These are phyloP conservation scores for Aspergillus panamensis DNA, from an alignment of 495 filamentous ascomycete species.

Conservation along the genomic window DNA sequence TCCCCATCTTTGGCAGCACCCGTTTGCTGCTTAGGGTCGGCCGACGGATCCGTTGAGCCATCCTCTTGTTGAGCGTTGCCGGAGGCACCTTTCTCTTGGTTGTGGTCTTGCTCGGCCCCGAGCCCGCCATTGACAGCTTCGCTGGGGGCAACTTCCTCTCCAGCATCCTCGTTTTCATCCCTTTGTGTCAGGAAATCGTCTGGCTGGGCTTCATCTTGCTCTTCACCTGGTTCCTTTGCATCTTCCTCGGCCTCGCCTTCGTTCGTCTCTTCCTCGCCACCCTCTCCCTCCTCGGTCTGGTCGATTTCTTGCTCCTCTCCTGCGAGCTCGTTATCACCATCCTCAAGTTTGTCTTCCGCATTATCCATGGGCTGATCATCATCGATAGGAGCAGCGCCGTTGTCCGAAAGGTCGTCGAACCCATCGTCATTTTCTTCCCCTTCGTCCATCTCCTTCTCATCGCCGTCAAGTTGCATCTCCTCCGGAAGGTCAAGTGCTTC, in stretches of 20 bases:
- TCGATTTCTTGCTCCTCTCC: conserved; percentile 38
- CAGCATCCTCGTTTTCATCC: conserved; percentile 42
- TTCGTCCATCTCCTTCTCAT: conserved; percentile 56
- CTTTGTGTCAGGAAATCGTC: conserved; percentile 43
- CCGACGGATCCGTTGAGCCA: conserved; percentile 44
- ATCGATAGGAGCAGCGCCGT: conserved; percentile 58
- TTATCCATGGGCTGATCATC: conserved; percentile 31
- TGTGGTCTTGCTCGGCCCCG: conserved; percentile 45
- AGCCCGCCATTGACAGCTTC: conserved; percentile 45
- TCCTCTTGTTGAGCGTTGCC: conserved; percentile 59
- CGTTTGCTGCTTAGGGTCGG: conserved; percentile 41
- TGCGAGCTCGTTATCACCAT: conserved; percentile 24
- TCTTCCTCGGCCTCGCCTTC: conserved; percentile 40
- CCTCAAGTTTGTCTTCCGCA: conserved; percentile 36
- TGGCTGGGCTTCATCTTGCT: conserved; percentile 40
- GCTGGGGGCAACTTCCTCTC: conserved; percentile 49
- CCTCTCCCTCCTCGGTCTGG: conserved; percentile 36
- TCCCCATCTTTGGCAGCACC: conserved; percentile 44
- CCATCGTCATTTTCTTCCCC: conserved; percentile 64
- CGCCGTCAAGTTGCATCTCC: conserved; percentile 65
- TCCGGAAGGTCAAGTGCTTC: conserved; percentile 63
- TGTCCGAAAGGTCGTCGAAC: conserved; percentile 64
- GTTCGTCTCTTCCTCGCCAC: conserved; percentile 34
- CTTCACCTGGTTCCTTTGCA: conserved; percentile 52
- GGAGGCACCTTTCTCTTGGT: conserved; percentile 63